Percentiles rank a stretch among this genome's conserved stretches.
These are phyloP conservation scores for Pyrenochaeta sp. DNA, from an alignment of 2,329 filamentous ascomycete genomes.

Conservation along the genomic window DNA sequence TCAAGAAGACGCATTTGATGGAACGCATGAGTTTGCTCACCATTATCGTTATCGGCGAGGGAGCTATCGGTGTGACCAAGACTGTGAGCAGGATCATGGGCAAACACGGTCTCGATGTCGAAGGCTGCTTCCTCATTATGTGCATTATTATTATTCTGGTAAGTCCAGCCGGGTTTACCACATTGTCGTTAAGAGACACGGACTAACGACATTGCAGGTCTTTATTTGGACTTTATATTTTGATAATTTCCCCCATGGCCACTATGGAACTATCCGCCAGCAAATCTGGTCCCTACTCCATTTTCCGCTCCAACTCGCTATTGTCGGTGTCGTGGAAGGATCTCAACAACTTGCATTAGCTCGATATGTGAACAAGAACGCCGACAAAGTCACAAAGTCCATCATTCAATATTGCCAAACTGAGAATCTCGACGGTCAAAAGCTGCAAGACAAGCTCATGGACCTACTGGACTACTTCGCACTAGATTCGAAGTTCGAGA, in stretches of 20 bases:
- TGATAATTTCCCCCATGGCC: constrained; percentile 61
- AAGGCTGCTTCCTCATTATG: constrained; percentile 47
- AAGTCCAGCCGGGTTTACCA: constrained; percentile 11
- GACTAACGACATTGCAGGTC: not conserved
- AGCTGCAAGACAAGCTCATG: constrained; percentile 40
- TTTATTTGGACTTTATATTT: constrained; percentile 62
- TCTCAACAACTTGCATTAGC: constrained; percentile 65
- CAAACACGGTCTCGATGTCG: constrained; percentile 44
- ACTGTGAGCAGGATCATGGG: constrained; percentile 57
- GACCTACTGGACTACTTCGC: constrained; percentile 37
- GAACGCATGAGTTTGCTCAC: constrained; percentile 71
- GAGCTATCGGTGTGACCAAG: constrained; percentile 68
- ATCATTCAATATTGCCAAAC: constrained; percentile 49
- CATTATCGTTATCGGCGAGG: constrained; percentile 72
- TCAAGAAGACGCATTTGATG: constrained; percentile 69
- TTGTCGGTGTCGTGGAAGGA: constrained; percentile 71
- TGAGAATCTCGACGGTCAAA: constrained; percentile 39
- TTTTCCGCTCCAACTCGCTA: constrained; percentile 69
- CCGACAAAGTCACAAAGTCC: constrained; percentile 50
- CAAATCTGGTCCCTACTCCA: constrained; percentile 67
- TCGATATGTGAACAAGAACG: constrained; percentile 56
- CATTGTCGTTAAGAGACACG: not conserved
- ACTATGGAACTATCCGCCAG: constrained; percentile 64
- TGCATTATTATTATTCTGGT: constrained; percentile 48
- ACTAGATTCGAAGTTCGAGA: constrained; percentile 44